A percentile compares a stretch with the other conserved stretches of the same genome.
phyloP scores from a whole-genome alignment of 805 yeast genomes.

The Candida ipomoeae region DNA sequence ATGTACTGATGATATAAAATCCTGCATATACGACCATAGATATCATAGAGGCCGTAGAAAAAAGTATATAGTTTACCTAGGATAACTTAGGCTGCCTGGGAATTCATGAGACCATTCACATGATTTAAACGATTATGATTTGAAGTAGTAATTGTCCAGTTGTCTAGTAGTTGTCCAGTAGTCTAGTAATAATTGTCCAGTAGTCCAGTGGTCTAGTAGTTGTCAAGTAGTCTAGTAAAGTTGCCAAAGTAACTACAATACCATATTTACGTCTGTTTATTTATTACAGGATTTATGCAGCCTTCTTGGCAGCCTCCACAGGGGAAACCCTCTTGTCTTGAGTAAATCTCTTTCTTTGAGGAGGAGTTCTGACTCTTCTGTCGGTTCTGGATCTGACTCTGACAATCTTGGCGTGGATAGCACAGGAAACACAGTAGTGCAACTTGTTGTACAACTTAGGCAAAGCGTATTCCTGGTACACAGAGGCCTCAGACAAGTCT shows the following conservation, averaged over 20 bases:
- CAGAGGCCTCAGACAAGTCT: conserved; percentile 99
- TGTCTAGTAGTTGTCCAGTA: too few species aligned
- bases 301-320: conserved; percentile 96
- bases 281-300: conserved; percentile 41
- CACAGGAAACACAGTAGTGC: conserved; percentile 99
- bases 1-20: too few species aligned
- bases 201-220: too few species aligned
- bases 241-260: neutral
- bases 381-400: conserved; percentile 99
- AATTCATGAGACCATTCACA: too few species aligned
- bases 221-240: too few species aligned
- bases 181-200: too few species aligned
- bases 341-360: conserved; percentile 98
- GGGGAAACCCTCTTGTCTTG: conserved; percentile 95
- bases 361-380: conserved; percentile 99
- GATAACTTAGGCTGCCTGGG: too few species aligned
- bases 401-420: conserved; percentile 99
- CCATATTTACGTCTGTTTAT: conserved; percentile 5
- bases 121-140: too few species aligned
- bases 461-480: conserved; percentile 97
- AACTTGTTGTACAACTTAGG: conserved; percentile 99
- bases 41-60: too few species aligned
- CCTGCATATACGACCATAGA: too few species aligned
- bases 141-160: too few species aligned
- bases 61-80: too few species aligned